Evolutionary conservation across 2,329 filamentous ascomycete species (phyloP).

Genomic region (Colletotrichum gigasporum): DNA sequence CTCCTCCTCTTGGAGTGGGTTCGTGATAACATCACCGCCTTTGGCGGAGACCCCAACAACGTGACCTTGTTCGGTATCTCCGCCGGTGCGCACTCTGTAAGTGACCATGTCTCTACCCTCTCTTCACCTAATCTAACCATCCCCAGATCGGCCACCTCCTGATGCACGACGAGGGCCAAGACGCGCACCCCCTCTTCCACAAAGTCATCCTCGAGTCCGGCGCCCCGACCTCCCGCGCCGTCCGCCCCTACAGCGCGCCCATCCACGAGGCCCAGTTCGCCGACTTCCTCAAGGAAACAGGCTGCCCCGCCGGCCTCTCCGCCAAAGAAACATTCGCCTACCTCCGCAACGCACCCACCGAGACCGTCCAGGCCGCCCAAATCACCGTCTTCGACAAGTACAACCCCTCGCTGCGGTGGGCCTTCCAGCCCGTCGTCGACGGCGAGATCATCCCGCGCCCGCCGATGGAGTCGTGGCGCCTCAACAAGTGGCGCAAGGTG

Average conservation of each 20-base stretch:
- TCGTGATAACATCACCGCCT: slow-evolving; percentile 64
- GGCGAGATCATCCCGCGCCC: slow-evolving; percentile 65
- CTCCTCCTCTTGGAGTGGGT: slow-evolving; percentile 69
- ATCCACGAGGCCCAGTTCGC: slow-evolving; percentile 65
- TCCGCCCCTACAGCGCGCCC: slow-evolving; percentile 62
- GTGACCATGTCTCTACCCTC: not conserved
- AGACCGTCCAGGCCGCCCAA: slow-evolving; percentile 50
- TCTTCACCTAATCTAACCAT: not conserved
- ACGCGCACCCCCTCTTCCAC: slow-evolving; percentile 56
- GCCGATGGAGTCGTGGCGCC: slow-evolving; percentile 66
- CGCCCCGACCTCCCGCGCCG: slow-evolving; percentile 62
- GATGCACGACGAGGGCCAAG: slow-evolving; percentile 45
- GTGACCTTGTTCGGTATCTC: slow-evolving; percentile 71
- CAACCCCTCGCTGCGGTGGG: slow-evolving; percentile 58
- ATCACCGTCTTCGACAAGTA: slow-evolving; percentile 54
- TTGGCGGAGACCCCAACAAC: slow-evolving; percentile 67
- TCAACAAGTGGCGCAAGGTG: slow-evolving; percentile 62
- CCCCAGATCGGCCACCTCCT: slow-evolving; percentile 73
- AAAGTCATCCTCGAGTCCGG: slow-evolving; percentile 68
- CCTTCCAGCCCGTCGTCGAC: slow-evolving; percentile 77
- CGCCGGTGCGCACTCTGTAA: slow-evolving; percentile 69
- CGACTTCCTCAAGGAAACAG: slow-evolving; percentile 62
- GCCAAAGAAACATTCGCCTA: slow-evolving; percentile 60
- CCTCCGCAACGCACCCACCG: slow-evolving; percentile 55
- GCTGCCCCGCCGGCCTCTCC: slow-evolving; percentile 55